Evolutionary conservation across 257 asterid species (phyloP), one percentile per base, ranked within the genome.

Genomic region (Solanum pinnatisectum): DNA sequence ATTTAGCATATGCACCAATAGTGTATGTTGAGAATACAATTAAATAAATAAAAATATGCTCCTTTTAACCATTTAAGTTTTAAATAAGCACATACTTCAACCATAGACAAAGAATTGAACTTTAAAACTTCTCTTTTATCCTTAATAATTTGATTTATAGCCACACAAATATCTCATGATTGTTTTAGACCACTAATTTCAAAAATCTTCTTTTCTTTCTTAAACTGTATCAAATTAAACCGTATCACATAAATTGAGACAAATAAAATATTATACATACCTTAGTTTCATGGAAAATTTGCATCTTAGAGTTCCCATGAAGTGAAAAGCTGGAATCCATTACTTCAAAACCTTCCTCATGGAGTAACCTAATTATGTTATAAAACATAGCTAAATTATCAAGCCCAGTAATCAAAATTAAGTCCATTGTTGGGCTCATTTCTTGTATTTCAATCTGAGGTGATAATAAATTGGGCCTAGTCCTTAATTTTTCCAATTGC

Each of bases 401-500:
- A 22, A 92, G 88, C 65, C 93, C 92, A 49, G 27, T 90, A 1
- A 92, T 86, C 70, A 90, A 42, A 56, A 93, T 42, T 23, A 90
- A 90, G 85, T 89, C 89, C 84, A 91, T 82, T 72, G 86, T 68
- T 30, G 90, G 91, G 3, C 92, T 94, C 92, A 94, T 89, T 20
- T 94, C 90, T 4, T 91, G 95, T 87, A 94, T 70, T 88, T 94
- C 92, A 81, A 93, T 40, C 39, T 70, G 40, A 25, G 91, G 87
- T n/a, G 89, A 46, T 79, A 78, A 83, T 42, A 92, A 88, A 8
- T 15, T 52, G 1, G 84, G 42, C 49, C 18, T 71, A 59, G 65
- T 72, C 44, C 87, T 52, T n/a, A 91, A 42, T 16, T 81, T 44
- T 40, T 93, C 92, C 87, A 90, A 90, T 89, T 89, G 87, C 70